phyloP scores from a whole-genome alignment of 179 eudicot species.

The Beta lomatogona region DNA sequence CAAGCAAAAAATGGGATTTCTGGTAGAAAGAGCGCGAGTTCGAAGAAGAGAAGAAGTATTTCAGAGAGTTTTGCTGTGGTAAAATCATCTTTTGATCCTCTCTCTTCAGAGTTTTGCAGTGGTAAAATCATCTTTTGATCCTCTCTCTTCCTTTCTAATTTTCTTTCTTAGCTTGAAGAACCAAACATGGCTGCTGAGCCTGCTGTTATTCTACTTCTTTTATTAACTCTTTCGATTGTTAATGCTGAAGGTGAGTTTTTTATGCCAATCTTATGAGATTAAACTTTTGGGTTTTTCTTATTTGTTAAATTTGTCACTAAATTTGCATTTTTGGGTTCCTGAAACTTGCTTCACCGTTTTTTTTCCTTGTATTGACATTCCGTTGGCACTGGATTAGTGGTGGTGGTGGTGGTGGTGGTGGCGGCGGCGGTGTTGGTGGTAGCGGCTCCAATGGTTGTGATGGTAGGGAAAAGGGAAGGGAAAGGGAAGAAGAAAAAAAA shows the following conservation, averaged over 20 bases:
- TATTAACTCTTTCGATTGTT: conserved; percentile 31
- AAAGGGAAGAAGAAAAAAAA: too few relatives aligned
- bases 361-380: too few relatives aligned
- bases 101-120: too few relatives aligned
- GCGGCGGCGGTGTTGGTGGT: too few relatives aligned
- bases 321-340: too few relatives aligned
- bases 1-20: conserved; percentile 30
- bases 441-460: too few relatives aligned
- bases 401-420: too few relatives aligned
- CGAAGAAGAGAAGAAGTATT: conserved; percentile 35
- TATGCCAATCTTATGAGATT: not conserved
- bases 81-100: conserved; percentile 67
- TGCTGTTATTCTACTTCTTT: conserved; percentile 11
- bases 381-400: too few relatives aligned
- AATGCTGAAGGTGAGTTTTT: conserved; percentile 28
- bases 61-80: conserved; percentile 78
- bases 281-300: not conserved
- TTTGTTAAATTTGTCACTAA: not conserved
- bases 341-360: not conserved
- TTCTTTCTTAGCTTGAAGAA: not conserved
- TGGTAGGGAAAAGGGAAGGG: too few relatives aligned
- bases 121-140: too few relatives aligned
- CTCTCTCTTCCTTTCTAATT: conserved; percentile 11
- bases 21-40: too few relatives aligned
- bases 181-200: not conserved